These are phyloP conservation scores for Strigomonas culicis DNA, from an alignment of 208 protist species.

Conservation along the genomic window DNA sequence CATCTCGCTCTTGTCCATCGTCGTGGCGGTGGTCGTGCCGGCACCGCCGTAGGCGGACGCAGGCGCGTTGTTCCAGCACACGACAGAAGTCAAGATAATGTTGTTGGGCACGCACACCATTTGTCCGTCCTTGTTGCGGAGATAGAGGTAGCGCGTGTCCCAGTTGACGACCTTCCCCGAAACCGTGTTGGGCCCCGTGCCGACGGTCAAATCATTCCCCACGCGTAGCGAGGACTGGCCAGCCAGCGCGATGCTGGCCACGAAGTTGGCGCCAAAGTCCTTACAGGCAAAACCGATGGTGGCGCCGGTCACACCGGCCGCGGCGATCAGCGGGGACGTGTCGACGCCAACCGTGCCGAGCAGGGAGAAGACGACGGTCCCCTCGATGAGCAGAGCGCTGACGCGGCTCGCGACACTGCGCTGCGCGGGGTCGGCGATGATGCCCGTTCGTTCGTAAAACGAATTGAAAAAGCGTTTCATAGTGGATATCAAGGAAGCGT, in stretches of 20 bases:
- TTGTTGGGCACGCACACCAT: conserved; percentile 73
- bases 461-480: conserved; percentile 85
- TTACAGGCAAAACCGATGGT: conserved; percentile 84
- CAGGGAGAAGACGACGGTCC: conserved; percentile 48
- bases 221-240: conserved; percentile 54
- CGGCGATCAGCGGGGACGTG: conserved; percentile 67
- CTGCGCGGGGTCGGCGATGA: conserved; percentile 67
- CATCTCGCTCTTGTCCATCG: neutral
- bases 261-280: conserved; percentile 82
- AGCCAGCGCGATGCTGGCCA: conserved; percentile 69
- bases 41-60: too few relatives aligned
- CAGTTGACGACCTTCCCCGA: conserved; percentile 60
- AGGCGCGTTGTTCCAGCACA: conserved; percentile 37
- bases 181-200: conserved; percentile 33
- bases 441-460: conserved; percentile 57
- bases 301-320: conserved; percentile 73
- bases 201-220: conserved; percentile 62
- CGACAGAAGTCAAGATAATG: conserved; percentile 66
- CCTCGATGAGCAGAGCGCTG: conserved; percentile 46
- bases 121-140: conserved; percentile 39
- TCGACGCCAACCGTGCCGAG: conserved; percentile 75
- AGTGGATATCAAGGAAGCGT: too few relatives aligned
- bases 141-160: conserved; percentile 81
- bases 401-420: conserved; percentile 70
- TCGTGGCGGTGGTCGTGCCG: neutral